Evolutionary conservation across 805 yeast genomes (phyloP).

Genomic region (Priceomyces haplophilus): DNA sequence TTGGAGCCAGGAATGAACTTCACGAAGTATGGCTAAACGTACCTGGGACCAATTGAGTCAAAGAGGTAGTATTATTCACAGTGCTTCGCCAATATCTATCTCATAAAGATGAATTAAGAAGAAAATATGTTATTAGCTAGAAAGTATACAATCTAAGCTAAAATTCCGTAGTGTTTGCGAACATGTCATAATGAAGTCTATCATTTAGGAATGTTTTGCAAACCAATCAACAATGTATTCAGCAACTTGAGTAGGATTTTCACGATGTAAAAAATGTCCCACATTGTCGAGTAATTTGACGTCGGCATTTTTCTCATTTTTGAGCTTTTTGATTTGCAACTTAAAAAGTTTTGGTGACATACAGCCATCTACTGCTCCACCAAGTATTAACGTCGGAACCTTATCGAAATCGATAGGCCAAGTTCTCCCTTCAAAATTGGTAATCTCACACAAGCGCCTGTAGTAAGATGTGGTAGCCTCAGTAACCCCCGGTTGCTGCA

Average conservation of each 20-base stretch:
- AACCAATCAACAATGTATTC: conserved; percentile 29
- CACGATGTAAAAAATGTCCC: conserved; percentile 43
- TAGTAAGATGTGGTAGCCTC: conserved; percentile 40
- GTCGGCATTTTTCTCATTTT: conserved; percentile 16
- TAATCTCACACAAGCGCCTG: conserved; percentile 24
- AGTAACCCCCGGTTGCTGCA: conserved; percentile 23
- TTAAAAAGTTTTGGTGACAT: conserved; percentile 28
- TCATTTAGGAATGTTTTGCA: conserved; percentile 8
- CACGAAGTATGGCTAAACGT: too few relatives aligned
- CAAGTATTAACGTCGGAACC: conserved; percentile 36
- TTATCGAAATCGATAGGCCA: conserved; percentile 31
- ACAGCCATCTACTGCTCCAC: conserved; percentile 41
- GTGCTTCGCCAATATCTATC: too few relatives aligned
- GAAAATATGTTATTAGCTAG: too few relatives aligned
- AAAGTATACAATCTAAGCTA: too few relatives aligned
- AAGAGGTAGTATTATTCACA: too few relatives aligned
- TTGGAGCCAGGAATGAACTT: too few relatives aligned
- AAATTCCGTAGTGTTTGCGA: too few relatives aligned
- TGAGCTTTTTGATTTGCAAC: conserved; percentile 20
- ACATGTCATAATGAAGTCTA: too few relatives aligned
- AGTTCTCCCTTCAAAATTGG: conserved; percentile 15
- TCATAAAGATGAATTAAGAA: too few relatives aligned
- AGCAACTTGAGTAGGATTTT: conserved; percentile 30
- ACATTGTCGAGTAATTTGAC: conserved; percentile 23
- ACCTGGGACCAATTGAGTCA: too few relatives aligned